Conservation (phyloP, 768 basidiomycete species). For the Pleurotus eryngii region DNA sequence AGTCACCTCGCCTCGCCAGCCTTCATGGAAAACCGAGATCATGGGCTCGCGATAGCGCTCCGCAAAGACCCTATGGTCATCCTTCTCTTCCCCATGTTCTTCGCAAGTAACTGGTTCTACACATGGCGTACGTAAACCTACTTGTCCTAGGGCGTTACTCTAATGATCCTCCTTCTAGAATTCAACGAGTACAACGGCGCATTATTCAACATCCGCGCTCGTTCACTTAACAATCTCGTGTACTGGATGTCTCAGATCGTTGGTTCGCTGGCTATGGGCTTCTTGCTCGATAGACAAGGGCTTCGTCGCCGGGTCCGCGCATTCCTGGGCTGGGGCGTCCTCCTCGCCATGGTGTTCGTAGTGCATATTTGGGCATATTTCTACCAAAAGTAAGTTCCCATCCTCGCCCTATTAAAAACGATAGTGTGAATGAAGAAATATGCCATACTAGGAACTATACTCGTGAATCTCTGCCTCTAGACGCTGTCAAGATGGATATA, state of each 20-base stretch:
- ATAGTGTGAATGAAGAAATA: not conserved
- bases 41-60: constrained; percentile 62
- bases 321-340: constrained; percentile 61
- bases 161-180: constrained; percentile 36
- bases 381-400: constrained; percentile 55
- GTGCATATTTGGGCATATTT: constrained; percentile 77
- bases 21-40: constrained; percentile 79
- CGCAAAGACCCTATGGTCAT: constrained; percentile 68
- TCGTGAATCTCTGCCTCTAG: constrained; percentile 39
- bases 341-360: constrained; percentile 62
- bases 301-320: constrained; percentile 67
- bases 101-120: constrained; percentile 81
- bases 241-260: constrained; percentile 80
- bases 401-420: not conserved
- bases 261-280: constrained; percentile 68
- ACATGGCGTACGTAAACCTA: constrained; percentile 61
- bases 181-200: constrained; percentile 76
- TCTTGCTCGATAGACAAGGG: constrained; percentile 55
- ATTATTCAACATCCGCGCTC: constrained; percentile 74
- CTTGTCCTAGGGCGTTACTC: constrained; percentile 1
- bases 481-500: constrained; percentile 54
- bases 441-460: constrained; percentile 49
- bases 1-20: constrained; percentile 57
- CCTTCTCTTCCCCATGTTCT: constrained; percentile 83
- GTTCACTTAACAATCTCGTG: constrained; percentile 70